Conservation (phyloP, 2,329 filamentous ascomycete genomes). For the Teratosphaeria destructans region DNA sequence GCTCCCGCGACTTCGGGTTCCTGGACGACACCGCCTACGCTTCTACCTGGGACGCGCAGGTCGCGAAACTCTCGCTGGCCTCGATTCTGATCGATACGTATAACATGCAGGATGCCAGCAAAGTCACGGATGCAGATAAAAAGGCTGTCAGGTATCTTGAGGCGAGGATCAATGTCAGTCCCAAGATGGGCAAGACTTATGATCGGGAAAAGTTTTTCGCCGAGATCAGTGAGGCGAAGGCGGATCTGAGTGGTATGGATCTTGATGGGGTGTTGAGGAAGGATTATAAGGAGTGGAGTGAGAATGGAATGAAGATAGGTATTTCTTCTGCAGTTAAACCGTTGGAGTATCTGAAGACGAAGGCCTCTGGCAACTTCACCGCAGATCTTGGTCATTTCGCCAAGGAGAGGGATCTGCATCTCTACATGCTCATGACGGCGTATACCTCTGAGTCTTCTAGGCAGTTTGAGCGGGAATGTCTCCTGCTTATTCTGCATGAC, state of each 20-base stretch:
- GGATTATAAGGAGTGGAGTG: slow-evolving; percentile 74
- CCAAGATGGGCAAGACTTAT: slow-evolving; percentile 34
- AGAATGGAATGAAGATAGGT: slow-evolving; percentile 48
- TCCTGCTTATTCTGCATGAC: slow-evolving; percentile 49
- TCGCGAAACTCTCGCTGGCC: slow-evolving; percentile 58
- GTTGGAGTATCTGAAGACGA: slow-evolving; percentile 49
- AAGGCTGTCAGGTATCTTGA: slow-evolving; percentile 51
- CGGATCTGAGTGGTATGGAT: slow-evolving; percentile 51
- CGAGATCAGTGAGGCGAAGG: slow-evolving; percentile 54
- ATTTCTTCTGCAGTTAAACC: slow-evolving; percentile 55
- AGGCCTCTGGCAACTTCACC: slow-evolving; percentile 44
- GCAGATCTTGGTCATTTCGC: slow-evolving; percentile 43
- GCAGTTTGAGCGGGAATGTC: slow-evolving; percentile 53
- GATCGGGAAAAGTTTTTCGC: slow-evolving; percentile 48
- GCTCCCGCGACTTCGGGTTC: slow-evolving; percentile 29
- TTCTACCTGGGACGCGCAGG: slow-evolving; percentile 42
- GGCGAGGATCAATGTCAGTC: slow-evolving; percentile 35
- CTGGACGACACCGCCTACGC: slow-evolving; percentile 27
- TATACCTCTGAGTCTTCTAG: slow-evolving; percentile 40
- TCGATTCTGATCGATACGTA: slow-evolving; percentile 65
- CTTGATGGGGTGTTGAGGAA: slow-evolving; percentile 63
- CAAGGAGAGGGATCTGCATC: slow-evolving; percentile 47
- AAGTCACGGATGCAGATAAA: slow-evolving; percentile 54
- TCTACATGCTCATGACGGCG: slow-evolving; percentile 62
- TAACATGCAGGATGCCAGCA: slow-evolving; percentile 49